Evolutionary conservation across 495 filamentous ascomycete species (phyloP), one percentile per base, ranked within the genome.

Genomic region (Aspergillus coremiiformis): DNA sequence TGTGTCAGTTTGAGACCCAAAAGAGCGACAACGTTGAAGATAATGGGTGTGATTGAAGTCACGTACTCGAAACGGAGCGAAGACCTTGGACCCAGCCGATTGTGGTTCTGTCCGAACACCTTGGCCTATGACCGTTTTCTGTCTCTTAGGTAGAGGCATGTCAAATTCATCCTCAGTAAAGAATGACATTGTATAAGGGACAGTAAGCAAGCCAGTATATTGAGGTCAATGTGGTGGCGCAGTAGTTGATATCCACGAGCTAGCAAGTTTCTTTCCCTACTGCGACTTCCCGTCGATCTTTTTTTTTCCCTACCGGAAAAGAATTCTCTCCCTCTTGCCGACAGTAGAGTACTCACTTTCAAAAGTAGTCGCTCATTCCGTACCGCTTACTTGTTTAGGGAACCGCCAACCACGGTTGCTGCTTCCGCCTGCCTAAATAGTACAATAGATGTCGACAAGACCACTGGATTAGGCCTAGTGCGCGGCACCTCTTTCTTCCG

Each of bases 31-130:
- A 26, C 15, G 35, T 5, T 12, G 20, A 37, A 27, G 0, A 26
- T 2, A 20, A 29, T 19, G 3, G 45, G 19, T 7, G 22, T 9
- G 26, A 29, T 7, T 33, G 44, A 10, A 4, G 5, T 45, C 11
- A 74, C 84, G 58, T 83, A 94, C 90, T 62, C 92, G 73, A 66
- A 89, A 96, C 6, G 93, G 93, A 39, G 90, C 86, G 70, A 97
- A 94, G 55, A 97, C 87, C 57, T 81, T 78, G 8, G 92, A 90
- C 43, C 78, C 75, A 52, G 62, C 58, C 29, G 60, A 58, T 9
- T 63, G 59, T 20, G 67, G 48, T 30, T 53, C 22, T 10, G 65
- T 56, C 39, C 73, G 59, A 33, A 58, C 26, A 49, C 63, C 68
- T 51, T 56, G 46, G 35, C 47, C 39, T 22, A 47, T 51, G 19